Evolutionary conservation across 139 green algal species (phyloP).

Genomic region (Yamagishiella unicocca): DNA sequence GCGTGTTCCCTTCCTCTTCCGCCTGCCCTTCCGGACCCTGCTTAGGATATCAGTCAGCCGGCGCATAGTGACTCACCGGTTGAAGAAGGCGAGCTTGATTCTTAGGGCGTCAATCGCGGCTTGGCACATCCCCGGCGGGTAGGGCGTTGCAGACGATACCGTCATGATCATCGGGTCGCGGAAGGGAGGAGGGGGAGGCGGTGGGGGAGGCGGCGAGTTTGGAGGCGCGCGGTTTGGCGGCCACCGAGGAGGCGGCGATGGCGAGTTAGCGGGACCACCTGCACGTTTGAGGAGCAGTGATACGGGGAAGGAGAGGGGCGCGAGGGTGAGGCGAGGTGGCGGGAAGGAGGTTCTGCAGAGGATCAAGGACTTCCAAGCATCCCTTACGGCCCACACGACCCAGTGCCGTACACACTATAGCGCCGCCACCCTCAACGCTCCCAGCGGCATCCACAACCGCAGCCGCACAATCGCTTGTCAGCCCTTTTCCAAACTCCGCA

Average conservation of each 20-base stretch:
- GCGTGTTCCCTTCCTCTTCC: too few species aligned
- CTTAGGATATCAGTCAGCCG: background rate
- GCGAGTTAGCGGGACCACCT: background rate
- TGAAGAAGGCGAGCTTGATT: slow-evolving; percentile 29
- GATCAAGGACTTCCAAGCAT: too few species aligned
- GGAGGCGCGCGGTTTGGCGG: background rate
- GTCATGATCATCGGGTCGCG: slow-evolving; percentile 31
- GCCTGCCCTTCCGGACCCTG: too few species aligned
- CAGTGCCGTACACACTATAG: too few species aligned
- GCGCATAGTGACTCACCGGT: slow-evolving; percentile 31
- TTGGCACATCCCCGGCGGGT: background rate
- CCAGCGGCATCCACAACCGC: too few species aligned
- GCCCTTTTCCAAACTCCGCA: too few species aligned
- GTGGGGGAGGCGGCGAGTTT: background rate
- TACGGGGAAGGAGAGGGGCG: too few species aligned
- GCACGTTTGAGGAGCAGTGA: background rate
- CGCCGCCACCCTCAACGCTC: too few species aligned
- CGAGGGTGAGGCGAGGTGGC: too few species aligned
- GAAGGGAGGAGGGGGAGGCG: slow-evolving; percentile 4
- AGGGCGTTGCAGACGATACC: background rate
- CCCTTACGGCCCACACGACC: too few species aligned
- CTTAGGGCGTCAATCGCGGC: background rate
- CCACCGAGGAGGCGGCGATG: background rate
- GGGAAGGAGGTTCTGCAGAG: too few species aligned
- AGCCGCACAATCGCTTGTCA: too few species aligned